A percentile compares a stretch with the other conserved stretches of the same genome.
phyloP scores from a whole-genome alignment of 1,139 yeast species.

The Suhomyces chickasaworum region DNA sequence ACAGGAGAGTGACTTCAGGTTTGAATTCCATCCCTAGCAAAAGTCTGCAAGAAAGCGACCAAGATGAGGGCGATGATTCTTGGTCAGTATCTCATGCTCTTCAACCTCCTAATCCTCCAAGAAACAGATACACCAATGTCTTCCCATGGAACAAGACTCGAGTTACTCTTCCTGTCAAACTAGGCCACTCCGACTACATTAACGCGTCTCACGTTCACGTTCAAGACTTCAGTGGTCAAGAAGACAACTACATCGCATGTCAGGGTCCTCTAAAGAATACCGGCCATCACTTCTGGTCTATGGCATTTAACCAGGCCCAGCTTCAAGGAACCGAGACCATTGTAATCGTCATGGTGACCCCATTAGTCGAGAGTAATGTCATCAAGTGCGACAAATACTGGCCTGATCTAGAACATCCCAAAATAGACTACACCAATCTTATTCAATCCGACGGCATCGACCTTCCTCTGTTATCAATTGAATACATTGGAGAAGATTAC shows the following conservation, averaged over 20 bases:
- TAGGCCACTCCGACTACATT: conserved; percentile 35
- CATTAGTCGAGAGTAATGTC: conserved; percentile 58
- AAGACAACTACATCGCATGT: conserved; percentile 37
- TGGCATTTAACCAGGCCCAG: conserved; percentile 59
- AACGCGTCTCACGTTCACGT: conserved; percentile 44
- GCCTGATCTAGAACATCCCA: conserved; percentile 43
- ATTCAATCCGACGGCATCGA: conserved; percentile 29
- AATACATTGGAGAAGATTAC: conserved; percentile 22
- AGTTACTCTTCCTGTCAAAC: conserved; percentile 32
- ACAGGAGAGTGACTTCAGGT: conserved; percentile 12
- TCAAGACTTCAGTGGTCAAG: conserved; percentile 8
- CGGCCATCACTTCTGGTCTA: conserved; percentile 78
- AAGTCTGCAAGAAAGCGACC: neutral
- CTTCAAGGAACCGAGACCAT: conserved; percentile 42
- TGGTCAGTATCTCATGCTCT: conserved; percentile 31
- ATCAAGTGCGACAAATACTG: conserved; percentile 79
- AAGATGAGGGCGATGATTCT: neutral
- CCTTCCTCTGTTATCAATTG: conserved; percentile 23
- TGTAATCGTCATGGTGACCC: conserved; percentile 85
- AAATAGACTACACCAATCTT: conserved; percentile 24
- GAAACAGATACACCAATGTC: conserved; percentile 47
- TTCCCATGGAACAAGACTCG: conserved; percentile 45
- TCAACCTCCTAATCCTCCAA: conserved; percentile 17
- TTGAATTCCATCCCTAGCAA: conserved; percentile 1
- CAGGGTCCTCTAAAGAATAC: conserved; percentile 70